These are phyloP conservation scores for Ogataea zsoltii DNA, from an alignment of 805 yeast species.

Conservation along the genomic window DNA sequence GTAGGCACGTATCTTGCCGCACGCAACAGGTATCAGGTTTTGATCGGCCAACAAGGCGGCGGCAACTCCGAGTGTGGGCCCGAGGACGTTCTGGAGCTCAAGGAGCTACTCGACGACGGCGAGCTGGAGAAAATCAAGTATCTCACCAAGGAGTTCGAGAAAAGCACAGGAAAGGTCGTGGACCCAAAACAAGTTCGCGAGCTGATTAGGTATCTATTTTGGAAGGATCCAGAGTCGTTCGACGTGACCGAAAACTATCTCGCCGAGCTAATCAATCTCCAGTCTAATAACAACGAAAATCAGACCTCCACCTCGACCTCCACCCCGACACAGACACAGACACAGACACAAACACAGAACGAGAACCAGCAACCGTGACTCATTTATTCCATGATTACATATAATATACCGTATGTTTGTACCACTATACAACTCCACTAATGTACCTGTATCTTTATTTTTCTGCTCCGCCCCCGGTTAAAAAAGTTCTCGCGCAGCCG, in stretches of 20 bases:
- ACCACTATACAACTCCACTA: too few relatives aligned
- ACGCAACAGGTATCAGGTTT: conserved; percentile 73
- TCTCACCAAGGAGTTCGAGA: conserved; percentile 61
- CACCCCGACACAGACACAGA: too few relatives aligned
- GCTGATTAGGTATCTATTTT: conserved; percentile 52
- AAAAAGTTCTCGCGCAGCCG: too few relatives aligned
- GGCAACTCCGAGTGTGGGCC: conserved; percentile 63
- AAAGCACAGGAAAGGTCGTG: conserved; percentile 51
- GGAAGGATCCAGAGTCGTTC: conserved; percentile 55
- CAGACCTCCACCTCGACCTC: background rate
- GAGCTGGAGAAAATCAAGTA: conserved; percentile 70
- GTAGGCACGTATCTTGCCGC: conserved; percentile 74
- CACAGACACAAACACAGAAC: too few relatives aligned
- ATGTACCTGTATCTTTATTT: too few relatives aligned
- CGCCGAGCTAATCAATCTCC: conserved; percentile 31
- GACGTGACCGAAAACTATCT: conserved; percentile 53
- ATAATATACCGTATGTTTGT: too few relatives aligned
- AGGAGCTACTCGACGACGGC: conserved; percentile 60
- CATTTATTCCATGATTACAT: too few relatives aligned
- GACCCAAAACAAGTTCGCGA: conserved; percentile 57
- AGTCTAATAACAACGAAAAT: background rate
- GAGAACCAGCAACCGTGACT: background rate
- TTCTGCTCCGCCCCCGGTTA: background rate
- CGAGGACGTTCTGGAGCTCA: conserved; percentile 53
- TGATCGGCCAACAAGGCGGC: conserved; percentile 82